These are phyloP conservation scores for Ulmus americana DNA, from an alignment of 331 rosid genomes.

Conservation along the genomic window DNA sequence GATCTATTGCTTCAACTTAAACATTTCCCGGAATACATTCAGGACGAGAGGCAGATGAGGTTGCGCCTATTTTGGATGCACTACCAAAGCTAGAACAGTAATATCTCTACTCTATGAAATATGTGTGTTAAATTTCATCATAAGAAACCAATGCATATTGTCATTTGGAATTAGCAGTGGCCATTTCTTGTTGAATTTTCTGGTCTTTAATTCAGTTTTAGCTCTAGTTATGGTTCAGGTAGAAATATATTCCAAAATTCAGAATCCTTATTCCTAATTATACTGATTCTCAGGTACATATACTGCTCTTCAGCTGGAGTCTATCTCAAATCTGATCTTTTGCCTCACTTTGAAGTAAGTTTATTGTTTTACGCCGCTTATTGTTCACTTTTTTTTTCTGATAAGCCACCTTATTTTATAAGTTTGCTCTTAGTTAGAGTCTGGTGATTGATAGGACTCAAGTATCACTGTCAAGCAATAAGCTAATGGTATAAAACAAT, in stretches of 20 bases:
- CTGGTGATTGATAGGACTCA: too few relatives aligned
- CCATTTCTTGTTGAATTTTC: not conserved
- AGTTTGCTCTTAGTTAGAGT: too few relatives aligned
- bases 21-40: slow-evolving; percentile 23
- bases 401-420: too few relatives aligned
- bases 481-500: too few relatives aligned
- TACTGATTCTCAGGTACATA: slow-evolving; percentile 58
- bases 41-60: slow-evolving; percentile 92
- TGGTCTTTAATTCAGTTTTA: not conserved
- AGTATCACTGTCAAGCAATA: too few relatives aligned
- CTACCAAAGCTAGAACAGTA: slow-evolving; percentile 84
- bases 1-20: slow-evolving; percentile 12
- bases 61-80: slow-evolving; percentile 77
- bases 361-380: slow-evolving; percentile 3
- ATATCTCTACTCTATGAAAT: slow-evolving; percentile 23
- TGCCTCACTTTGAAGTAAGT: slow-evolving; percentile 81
- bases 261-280: not conserved
- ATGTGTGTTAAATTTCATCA: not conserved
- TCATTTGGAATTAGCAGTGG: not conserved
- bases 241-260: not conserved
- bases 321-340: slow-evolving; percentile 70
- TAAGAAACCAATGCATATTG: not conserved
- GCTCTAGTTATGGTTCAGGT: not conserved
- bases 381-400: not conserved
- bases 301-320: slow-evolving; percentile 99